These are phyloP conservation scores for Babesia gibsoni DNA, from an alignment of 169 alveolate species.

Conservation along the genomic window DNA sequence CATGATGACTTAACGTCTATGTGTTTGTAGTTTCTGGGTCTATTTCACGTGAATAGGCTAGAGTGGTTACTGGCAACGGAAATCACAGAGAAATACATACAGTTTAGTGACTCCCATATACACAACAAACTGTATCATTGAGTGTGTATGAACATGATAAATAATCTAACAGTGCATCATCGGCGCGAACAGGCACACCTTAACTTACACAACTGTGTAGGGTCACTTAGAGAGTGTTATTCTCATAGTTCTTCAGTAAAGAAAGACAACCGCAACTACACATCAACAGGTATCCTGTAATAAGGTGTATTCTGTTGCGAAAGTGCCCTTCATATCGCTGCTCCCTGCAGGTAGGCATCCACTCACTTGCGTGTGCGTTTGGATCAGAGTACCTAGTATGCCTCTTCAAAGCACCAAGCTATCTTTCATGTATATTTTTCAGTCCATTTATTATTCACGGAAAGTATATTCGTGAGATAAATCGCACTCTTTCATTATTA, in stretches of 20 bases:
- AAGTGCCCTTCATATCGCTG: slow-evolving; percentile 5
- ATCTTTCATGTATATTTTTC: too few species aligned
- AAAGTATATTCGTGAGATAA: too few species aligned
- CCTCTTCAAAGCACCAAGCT: too few species aligned
- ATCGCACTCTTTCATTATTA: neutral
- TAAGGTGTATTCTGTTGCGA: slow-evolving; percentile 1
- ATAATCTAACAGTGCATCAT: neutral
- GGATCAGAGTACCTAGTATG: too few species aligned
- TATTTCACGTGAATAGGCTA: too few species aligned
- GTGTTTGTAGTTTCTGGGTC: too few species aligned
- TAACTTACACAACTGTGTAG: slow-evolving; percentile 8
- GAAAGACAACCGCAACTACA: slow-evolving; percentile 5
- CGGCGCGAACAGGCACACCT: slow-evolving; percentile 9
- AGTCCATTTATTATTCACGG: too few species aligned
- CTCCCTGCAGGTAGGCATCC: slow-evolving; percentile 11
- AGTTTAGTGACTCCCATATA: too few species aligned
- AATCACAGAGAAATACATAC: too few species aligned
- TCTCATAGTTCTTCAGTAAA: slow-evolving; percentile 18
- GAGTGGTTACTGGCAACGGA: too few species aligned
- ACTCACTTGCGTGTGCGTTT: slow-evolving; percentile 14
- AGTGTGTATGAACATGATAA: neutral
- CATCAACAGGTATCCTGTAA: slow-evolving; percentile 23
- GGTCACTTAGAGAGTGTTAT: slow-evolving; percentile 21
- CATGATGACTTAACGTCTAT: too few species aligned
- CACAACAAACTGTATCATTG: too few species aligned